Percentiles rank a stretch among this genome's conserved stretches.
These are phyloP conservation scores for Dittrichia graveolens DNA, from an alignment of 129 eudicot genomes.

Conservation along the genomic window DNA sequence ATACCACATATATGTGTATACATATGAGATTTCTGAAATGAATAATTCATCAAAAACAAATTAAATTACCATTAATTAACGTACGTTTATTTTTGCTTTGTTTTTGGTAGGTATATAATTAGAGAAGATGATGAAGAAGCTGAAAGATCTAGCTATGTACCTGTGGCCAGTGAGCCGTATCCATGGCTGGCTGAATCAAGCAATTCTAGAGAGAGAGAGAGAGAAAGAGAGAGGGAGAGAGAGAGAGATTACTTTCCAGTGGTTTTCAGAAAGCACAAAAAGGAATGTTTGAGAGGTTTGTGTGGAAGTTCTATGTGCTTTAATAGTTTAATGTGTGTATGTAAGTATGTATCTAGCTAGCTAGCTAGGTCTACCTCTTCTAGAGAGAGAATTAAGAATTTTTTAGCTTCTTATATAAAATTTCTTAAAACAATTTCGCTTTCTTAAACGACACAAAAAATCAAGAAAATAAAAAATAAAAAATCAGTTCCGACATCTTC, in stretches of 20 bases:
- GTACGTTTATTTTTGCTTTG: constrained; percentile 6
- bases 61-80: neutral
- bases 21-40: constrained; percentile 16
- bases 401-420: too few relatives aligned
- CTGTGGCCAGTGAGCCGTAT: constrained; percentile 86
- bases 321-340: constrained; percentile 41
- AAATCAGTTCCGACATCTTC: neutral
- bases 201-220: constrained; percentile 30
- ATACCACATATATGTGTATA: neutral
- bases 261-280: constrained; percentile 45
- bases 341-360: constrained; percentile 28
- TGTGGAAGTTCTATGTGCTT: constrained; percentile 47
- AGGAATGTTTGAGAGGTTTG: constrained; percentile 53
- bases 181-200: constrained; percentile 53
- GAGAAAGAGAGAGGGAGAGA: constrained; percentile 12
- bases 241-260: constrained; percentile 44
- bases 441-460: neutral
- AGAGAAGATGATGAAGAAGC: constrained; percentile 29
- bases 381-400: constrained; percentile 10
- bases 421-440: neutral
- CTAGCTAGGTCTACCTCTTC: constrained; percentile 16
- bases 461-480: neutral
- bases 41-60: constrained; percentile 1
- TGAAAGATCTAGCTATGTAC: constrained; percentile 41
- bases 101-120: constrained; percentile 11